phyloP scores from a whole-genome alignment of 75 land plant genomes.

The Isoetes taiwanensis region DNA sequence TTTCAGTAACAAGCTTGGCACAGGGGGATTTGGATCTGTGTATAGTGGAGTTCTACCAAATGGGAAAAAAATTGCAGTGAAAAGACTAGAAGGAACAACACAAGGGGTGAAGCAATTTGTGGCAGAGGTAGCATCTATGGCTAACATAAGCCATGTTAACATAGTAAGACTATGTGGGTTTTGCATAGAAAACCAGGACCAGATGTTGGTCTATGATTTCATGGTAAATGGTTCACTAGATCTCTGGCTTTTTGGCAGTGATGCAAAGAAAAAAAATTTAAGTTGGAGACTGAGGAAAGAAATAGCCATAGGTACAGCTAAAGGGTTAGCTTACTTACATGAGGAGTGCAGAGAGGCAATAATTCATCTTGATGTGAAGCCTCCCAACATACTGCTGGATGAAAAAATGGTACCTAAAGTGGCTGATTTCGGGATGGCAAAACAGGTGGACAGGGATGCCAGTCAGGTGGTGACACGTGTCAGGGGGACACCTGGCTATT shows the following conservation, averaged over 20 bases:
- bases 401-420: constrained; percentile 28
- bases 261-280: no score
- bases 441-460: constrained; percentile 25
- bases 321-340: constrained; percentile 27
- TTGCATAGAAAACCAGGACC: neutral
- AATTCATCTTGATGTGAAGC: constrained; percentile 32
- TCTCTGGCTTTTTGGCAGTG: neutral
- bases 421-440: constrained; percentile 33
- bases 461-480: constrained; percentile 29
- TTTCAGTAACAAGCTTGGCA: no score
- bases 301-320: constrained; percentile 29
- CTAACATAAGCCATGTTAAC: neutral
- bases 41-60: no score
- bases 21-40: no score
- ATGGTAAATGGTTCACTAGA: constrained; percentile 1
- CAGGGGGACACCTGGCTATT: constrained; percentile 42
- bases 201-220: constrained; percentile 3
- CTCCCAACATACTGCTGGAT: constrained; percentile 32
- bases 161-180: constrained; percentile 2
- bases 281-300: constrained; percentile 15
- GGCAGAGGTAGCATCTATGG: neutral
- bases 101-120: no score
- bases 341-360: constrained; percentile 27
- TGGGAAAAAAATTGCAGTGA: no score
- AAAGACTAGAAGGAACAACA: no score